Conservation (phyloP, 331 rosid genomes). For the Ulmus americana region DNA sequence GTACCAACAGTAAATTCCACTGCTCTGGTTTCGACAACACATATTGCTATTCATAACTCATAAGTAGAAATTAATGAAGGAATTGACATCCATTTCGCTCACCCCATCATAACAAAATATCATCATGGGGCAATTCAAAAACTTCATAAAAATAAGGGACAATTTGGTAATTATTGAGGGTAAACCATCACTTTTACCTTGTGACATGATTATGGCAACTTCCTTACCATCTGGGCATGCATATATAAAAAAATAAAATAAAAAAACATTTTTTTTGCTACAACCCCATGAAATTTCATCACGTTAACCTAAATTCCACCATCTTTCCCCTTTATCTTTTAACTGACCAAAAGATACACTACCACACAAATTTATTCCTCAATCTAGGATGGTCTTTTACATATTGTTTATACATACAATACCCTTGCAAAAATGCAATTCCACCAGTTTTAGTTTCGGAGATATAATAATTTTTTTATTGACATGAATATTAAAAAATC, state of each 20-base stretch:
- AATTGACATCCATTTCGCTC: neutral
- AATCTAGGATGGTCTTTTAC: neutral
- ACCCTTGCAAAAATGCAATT: no score
- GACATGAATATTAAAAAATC: no score
- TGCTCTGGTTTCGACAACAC: no score
- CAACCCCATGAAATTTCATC: neutral
- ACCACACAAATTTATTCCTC: neutral
- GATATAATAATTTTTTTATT: no score
- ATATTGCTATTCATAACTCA: neutral
- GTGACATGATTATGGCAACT: slow-evolving; percentile 1
- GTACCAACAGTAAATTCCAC: no score
- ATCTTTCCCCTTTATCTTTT: neutral
- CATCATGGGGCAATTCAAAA: slow-evolving; percentile 8
- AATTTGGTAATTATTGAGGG: neutral
- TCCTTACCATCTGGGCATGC: neutral
- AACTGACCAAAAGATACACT: neutral
- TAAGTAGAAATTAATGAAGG: slow-evolving; percentile 1
- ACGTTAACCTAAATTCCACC: neutral
- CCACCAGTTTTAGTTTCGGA: no score
- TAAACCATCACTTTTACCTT: neutral
- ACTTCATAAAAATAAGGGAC: neutral
- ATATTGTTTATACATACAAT: no score
- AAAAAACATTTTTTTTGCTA: neutral
- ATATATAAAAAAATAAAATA: neutral
- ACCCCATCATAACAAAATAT: slow-evolving; percentile 9